Evolutionary conservation across 805 yeast genomes (phyloP).

Genomic region (Vanderwaltozyma polyspora): DNA sequence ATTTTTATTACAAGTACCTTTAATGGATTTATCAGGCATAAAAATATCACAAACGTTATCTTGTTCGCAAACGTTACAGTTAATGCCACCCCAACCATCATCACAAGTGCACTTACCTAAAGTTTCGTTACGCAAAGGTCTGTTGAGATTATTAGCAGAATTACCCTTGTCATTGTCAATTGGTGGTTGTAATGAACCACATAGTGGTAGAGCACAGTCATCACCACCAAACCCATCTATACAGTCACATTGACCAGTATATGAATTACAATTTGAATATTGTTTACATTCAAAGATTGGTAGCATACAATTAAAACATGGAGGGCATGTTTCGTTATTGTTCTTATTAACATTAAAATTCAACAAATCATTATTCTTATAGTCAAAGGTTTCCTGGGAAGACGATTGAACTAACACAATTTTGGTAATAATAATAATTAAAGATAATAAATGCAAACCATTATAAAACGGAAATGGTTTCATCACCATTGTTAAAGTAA

Average conservation of each 20-base stretch:
- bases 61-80: conserved; percentile 72
- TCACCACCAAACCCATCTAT: conserved; percentile 87
- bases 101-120: conserved; percentile 51
- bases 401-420: background rate
- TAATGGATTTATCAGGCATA: conserved; percentile 66
- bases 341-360: background rate
- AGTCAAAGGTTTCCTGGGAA: background rate
- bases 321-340: conserved; percentile 51
- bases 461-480: too few species aligned
- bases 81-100: conserved; percentile 88
- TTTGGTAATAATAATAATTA: too few species aligned
- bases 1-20: conserved; percentile 80
- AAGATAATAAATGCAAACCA: too few species aligned
- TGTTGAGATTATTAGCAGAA: too few species aligned
- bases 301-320: conserved; percentile 89
- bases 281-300: conserved; percentile 88
- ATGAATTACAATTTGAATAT: conserved; percentile 77
- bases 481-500: too few species aligned
- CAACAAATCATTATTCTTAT: background rate
- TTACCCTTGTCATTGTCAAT: conserved; percentile 28
- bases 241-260: conserved; percentile 87
- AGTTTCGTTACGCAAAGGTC: conserved; percentile 52
- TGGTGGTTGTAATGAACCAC: conserved; percentile 73
- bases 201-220: conserved; percentile 78
- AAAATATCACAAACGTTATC: conserved; percentile 76